Percentiles rank a stretch among this genome's conserved stretches.
phyloP scores from a whole-genome alignment of 768 basidiomycete genomes.

The Leccinellum luteum region DNA sequence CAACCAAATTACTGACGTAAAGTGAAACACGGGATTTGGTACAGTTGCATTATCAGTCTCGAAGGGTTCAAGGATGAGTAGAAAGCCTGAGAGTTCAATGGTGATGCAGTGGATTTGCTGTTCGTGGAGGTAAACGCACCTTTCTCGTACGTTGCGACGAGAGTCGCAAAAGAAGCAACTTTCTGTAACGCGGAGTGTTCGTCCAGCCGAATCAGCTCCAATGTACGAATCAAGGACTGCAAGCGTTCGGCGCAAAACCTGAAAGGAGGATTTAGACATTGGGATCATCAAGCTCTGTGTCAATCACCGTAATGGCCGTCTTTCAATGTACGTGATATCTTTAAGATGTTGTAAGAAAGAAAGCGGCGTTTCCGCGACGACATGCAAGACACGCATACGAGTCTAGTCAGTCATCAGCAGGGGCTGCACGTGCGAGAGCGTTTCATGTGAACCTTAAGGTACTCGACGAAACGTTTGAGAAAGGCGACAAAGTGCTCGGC shows the following conservation, averaged over 20 bases:
- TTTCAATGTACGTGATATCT: conserved; percentile 98
- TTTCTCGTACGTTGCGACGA: conserved; percentile 98
- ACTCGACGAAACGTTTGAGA: conserved; percentile 96
- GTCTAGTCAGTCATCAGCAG: conserved; percentile 54
- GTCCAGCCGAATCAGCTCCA: conserved; percentile 86
- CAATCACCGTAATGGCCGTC: conserved; percentile 80
- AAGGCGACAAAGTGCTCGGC: conserved; percentile 99
- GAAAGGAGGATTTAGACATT: background rate
- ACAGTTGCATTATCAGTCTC: conserved; percentile 99
- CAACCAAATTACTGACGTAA: conserved; percentile 60
- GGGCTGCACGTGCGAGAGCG: background rate
- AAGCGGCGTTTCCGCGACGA: conserved; percentile 95
- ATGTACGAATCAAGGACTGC: conserved; percentile 88
- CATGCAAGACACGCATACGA: conserved; percentile 97
- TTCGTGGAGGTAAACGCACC: conserved; percentile 42
- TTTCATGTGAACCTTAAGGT: conserved; percentile 71
- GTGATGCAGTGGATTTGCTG: background rate
- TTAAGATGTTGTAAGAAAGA: conserved; percentile 98
- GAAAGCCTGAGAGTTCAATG: conserved; percentile 60
- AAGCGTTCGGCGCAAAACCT: conserved; percentile 97
- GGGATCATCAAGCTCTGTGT: background rate
- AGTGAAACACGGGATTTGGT: conserved; percentile 97
- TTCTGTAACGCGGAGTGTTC: conserved; percentile 92
- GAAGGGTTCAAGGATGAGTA: conserved; percentile 95
- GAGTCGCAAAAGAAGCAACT: conserved; percentile 92